Evolutionary conservation across 2,329 filamentous ascomycete species (phyloP), one percentile per base, ranked within the genome.

Genomic region (Periglandula ipomoeae): DNA sequence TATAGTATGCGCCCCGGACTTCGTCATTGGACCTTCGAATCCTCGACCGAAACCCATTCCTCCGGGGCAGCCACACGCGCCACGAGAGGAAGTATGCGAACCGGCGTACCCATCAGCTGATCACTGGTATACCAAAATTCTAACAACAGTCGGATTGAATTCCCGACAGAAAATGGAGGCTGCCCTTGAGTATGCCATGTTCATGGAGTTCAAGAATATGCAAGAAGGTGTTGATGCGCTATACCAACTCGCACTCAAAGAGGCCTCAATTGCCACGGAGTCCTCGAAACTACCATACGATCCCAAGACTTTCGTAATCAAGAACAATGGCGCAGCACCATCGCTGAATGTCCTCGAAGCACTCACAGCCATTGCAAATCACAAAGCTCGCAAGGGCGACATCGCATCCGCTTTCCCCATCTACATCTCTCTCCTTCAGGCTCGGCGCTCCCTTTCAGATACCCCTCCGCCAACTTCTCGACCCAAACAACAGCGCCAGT

Each of bases 11-110:
- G 82, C 87, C 0, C 76, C 79, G 5, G 82, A 87, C 41, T 81
- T 85, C 53, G 80, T 96, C 47, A 75, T 86, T 44, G 89, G 89
- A 0, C 87, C 89, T 1, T 89, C 87, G 4, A 96, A 96, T 63
- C 88, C 87, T 1, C 74, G 82, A 50, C 89, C 89, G 1, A 79
- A 76, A 56, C 87, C 88, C 0, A 75, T 89, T 37, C 82, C 85
- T 0, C 74, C 78, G 1, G 81, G 81, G 11, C 75, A 78, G 49
- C 71, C 72, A 47, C 72, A 74, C 49, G 76, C 85, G 1, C 85
- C 88, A 0, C 75, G 71, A 10, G 88, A 93, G 61, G 82, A 91
- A 60, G 75, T 96, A 60, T 89, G 87, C 62, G 79, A 81, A 49
- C 69, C 75, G 6, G 81, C 84, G 2, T 90, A 81, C 52, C 79